Base-by-base conservation (phyloP, 805 yeast genomes). In the Blastobotrys americana region DNA sequence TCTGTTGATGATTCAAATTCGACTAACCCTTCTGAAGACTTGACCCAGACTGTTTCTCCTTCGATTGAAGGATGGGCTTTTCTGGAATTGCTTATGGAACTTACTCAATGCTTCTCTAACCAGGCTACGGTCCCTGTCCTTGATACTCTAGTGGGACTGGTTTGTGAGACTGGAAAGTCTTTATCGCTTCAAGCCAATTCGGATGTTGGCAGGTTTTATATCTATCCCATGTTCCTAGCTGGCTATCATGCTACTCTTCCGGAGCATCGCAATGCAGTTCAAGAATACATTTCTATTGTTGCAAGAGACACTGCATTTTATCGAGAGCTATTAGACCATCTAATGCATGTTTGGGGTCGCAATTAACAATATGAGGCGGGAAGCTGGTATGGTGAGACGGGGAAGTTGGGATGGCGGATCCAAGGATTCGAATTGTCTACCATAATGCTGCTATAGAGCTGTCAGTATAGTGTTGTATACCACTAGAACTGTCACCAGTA, bases 1-100 rank as follows among this genome's bases (percentile, higher is more conserved):
- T 39, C 40, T 8, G 44, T 34, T 6, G 39, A 37, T 27, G 39
- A 25, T 19, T 35, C 48, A 3, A 18, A 22, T 8, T 8, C 8
- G 31, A 8, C 31, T 25, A 13, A 25, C 10, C 31, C 31, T 13
- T 25, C 31, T 13, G 13, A 8, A 25, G 13, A 8, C 13, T 8
- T 13, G 10, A 13, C 31, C 10, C 31, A 8, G 31, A 25, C 10
- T 25, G 10, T 8, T 8, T 25, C 31, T 8, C n/a, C n/a, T n/a
- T 25, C 31, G 10, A 13, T 25, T 25, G 31, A 25, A 25, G 31
- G 31, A 13, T 25, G 31, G 31, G 31, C 13, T 8, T 25, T 25
- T 13, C 31, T 25, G 10, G 31, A 25, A 13, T 8, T 25, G 31
- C 31, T 25, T 25, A 8, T 25, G 31, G 13, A 8, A 13, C 8